Conservation (phyloP, 352 stramenopile species). For the Globisporangium perplexum region DNA sequence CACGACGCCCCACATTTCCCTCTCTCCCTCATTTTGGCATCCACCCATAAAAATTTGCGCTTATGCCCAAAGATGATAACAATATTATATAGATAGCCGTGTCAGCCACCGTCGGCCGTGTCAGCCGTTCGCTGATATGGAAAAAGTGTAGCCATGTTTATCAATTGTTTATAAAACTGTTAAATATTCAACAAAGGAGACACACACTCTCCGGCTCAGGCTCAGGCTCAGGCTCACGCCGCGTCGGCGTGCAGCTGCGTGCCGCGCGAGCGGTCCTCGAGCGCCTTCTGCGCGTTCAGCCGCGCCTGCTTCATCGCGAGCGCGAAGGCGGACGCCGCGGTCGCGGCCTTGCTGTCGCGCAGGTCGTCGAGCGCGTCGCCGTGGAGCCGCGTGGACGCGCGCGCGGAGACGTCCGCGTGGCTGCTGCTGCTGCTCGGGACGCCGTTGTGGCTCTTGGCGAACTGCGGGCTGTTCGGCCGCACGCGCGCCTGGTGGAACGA, state of each 20-base stretch:
- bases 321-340: slow-evolving; percentile 59
- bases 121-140: too few species aligned
- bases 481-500: slow-evolving; percentile 11
- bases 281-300: slow-evolving; percentile 59
- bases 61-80: too few species aligned
- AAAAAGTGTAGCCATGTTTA: too few species aligned
- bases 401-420: background rate
- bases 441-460: background rate
- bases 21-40: too few species aligned
- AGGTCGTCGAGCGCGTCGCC: background rate
- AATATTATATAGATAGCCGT: too few species aligned
- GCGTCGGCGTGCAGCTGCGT: background rate
- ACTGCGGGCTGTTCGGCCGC: slow-evolving; percentile 12
- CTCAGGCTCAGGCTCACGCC: background rate
- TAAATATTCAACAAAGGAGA: background rate
- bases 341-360: slow-evolving; percentile 14
- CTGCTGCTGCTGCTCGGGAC: background rate
- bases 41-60: too few species aligned
- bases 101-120: too few species aligned
- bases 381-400: background rate
- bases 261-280: slow-evolving; percentile 33
- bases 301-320: slow-evolving; percentile 76
- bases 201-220: background rate
- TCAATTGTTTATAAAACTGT: too few species aligned
- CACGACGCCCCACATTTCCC: too few species aligned